phyloP scores from a whole-genome alignment of 257 asterid species.

The Solanum appendiculatum region DNA sequence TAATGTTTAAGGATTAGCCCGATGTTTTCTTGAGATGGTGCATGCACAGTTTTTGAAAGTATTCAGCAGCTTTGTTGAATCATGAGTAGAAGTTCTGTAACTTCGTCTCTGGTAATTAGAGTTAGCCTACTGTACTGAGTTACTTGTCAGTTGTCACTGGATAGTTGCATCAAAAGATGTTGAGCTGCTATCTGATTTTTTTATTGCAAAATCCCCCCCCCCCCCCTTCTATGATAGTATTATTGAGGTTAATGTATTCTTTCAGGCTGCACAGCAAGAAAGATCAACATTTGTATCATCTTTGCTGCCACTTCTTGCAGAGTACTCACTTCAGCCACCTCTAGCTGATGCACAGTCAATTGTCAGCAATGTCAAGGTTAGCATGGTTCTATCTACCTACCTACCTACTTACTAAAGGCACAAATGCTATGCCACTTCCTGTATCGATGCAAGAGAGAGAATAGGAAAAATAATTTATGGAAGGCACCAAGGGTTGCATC shows the following conservation, averaged over 20 bases:
- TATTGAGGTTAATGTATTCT: constrained; percentile 18
- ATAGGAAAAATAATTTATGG: neutral
- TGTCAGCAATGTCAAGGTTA: constrained; percentile 88
- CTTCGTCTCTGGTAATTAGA: neutral
- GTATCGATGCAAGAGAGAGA: neutral
- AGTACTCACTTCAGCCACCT: constrained; percentile 86
- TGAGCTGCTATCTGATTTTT: neutral
- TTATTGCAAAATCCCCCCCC: neutral
- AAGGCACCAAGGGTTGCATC: neutral
- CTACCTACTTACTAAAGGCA: neutral
- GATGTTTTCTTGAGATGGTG: neutral
- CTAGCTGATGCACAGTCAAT: constrained; percentile 93
- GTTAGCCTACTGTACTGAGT: neutral
- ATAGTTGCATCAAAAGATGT: neutral
- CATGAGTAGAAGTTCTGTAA: neutral
- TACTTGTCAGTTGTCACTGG: neutral
- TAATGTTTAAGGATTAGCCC: neutral
- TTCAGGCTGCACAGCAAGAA: constrained; percentile 95
- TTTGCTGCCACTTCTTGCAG: constrained; percentile 91
- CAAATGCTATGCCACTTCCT: neutral
- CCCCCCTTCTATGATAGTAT: neutral
- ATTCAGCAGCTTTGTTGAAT: neutral
- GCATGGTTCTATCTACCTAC: neutral
- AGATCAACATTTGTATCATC: constrained; percentile 67
- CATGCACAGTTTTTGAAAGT: neutral